Percentiles rank a stretch among this genome's conserved stretches.
Conservation (phyloP, 1,139 yeast genomes). For the Taiozyma sp. region DNA sequence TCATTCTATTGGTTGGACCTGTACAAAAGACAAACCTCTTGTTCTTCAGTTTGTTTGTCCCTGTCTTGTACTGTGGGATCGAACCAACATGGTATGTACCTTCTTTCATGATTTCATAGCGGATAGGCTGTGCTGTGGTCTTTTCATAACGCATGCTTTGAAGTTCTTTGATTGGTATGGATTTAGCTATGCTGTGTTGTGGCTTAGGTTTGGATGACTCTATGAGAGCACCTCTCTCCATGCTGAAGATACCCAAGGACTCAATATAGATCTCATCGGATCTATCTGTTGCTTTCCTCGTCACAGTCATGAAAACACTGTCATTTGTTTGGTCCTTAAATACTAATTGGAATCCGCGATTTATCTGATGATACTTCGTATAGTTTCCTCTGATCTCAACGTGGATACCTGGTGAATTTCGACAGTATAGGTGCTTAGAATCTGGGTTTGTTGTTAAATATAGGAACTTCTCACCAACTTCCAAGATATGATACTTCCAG, state of each 20-base stretch:
- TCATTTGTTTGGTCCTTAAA: conserved; percentile 13
- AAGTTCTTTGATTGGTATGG: not conserved
- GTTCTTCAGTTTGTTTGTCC: conserved; percentile 12
- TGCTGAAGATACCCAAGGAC: conserved; percentile 5
- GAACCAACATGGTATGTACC: conserved; percentile 40
- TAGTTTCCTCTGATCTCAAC: conserved; percentile 33
- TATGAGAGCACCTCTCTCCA: conserved; percentile 9
- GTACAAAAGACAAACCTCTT: conserved; percentile 21
- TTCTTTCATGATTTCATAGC: conserved; percentile 23
- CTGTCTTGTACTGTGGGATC: conserved; percentile 33
- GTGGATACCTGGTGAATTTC: conserved; percentile 54
- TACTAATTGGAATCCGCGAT: conserved; percentile 20
- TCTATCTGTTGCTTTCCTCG: not conserved
- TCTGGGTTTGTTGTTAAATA: conserved; percentile 61
- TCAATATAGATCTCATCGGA: conserved; percentile 9
- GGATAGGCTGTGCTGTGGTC: conserved; percentile 6
- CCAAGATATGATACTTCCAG: conserved; percentile 59
- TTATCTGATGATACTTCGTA: conserved; percentile 13
- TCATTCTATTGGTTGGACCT: conserved; percentile 28
- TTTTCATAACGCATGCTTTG: not conserved
- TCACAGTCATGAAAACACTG: conserved; percentile 11
- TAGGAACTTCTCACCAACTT: conserved; percentile 39
- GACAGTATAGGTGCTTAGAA: conserved; percentile 46
- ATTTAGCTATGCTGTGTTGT: conserved; percentile 1
- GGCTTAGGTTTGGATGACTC: not conserved